Evolutionary conservation across 495 filamentous ascomycete genomes (phyloP).

Genomic region (Penicillium crystallinum): DNA sequence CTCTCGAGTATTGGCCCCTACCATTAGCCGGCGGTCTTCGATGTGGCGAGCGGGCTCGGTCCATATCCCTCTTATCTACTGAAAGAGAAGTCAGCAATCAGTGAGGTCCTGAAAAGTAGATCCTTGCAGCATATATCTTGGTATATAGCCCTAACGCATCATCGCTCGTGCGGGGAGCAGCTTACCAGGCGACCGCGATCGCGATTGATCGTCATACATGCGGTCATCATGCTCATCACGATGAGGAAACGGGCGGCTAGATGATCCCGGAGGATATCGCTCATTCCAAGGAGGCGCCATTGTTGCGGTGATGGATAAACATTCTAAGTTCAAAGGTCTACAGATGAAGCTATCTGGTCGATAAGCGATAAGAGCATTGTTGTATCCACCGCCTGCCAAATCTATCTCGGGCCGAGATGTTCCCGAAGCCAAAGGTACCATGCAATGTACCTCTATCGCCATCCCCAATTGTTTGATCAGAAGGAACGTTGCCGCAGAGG

Average conservation of each 20-base stretch:
- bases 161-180: constrained; percentile 41
- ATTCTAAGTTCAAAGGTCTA: neutral
- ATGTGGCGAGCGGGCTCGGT: constrained; percentile 35
- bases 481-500: too few relatives aligned
- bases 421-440: too few relatives aligned
- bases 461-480: too few relatives aligned
- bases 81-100: constrained; percentile 22
- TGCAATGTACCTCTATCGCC: too few relatives aligned
- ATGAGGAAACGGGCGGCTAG: constrained; percentile 25
- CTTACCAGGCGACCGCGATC: constrained; percentile 42
- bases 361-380: neutral
- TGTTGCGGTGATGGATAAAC: neutral
- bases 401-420: neutral
- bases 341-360: neutral
- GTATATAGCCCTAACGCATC: constrained; percentile 10
- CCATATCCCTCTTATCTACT: constrained; percentile 22
- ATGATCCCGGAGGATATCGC: constrained; percentile 20
- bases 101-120: neutral
- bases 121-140: neutral
- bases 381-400: neutral
- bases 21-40: constrained; percentile 37
- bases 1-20: constrained; percentile 32
- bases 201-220: constrained; percentile 48
- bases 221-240: constrained; percentile 39
- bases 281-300: constrained; percentile 37